Percentiles rank a stretch among this genome's conserved stretches.
phyloP scores from a whole-genome alignment of 345 rosid genomes.

The Melaleuca quinquenervia region DNA sequence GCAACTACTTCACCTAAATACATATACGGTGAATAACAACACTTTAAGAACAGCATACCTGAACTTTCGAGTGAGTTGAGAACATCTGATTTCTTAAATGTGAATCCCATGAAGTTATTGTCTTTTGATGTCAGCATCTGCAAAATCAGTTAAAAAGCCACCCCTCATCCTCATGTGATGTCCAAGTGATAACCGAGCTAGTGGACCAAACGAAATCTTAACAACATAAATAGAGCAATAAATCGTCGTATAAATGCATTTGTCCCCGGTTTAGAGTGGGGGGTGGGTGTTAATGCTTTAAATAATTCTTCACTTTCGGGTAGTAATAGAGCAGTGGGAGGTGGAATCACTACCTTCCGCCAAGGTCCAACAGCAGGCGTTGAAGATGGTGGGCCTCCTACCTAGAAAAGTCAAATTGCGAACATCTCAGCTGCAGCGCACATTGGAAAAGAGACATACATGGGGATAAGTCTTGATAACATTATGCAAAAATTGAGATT shows the following conservation, averaged over 20 bases:
- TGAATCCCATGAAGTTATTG: constrained; percentile 86
- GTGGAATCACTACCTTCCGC: constrained; percentile 64
- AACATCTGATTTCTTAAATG: constrained; percentile 80
- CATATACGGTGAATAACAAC: background rate
- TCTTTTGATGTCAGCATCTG: constrained; percentile 98
- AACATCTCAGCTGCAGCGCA: background rate
- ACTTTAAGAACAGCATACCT: constrained; percentile 31
- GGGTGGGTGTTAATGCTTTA: background rate
- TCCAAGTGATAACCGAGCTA: background rate
- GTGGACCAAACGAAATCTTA: background rate
- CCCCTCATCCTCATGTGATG: background rate
- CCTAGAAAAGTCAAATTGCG: background rate
- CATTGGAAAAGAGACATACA: background rate
- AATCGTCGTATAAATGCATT: background rate
- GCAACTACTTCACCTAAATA: background rate
- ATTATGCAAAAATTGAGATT: background rate
- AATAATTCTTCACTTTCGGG: background rate
- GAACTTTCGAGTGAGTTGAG: constrained; percentile 64
- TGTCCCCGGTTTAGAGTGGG: background rate
- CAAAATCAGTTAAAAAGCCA: constrained; percentile 10
- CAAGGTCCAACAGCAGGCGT: constrained; percentile 87
- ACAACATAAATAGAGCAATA: background rate
- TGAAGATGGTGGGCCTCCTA: constrained; percentile 23
- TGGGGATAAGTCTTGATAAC: background rate
- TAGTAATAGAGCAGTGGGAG: background rate